phyloP scores from a whole-genome alignment of 2,329 filamentous ascomycete species.

The Colletotrichum eleusines region DNA sequence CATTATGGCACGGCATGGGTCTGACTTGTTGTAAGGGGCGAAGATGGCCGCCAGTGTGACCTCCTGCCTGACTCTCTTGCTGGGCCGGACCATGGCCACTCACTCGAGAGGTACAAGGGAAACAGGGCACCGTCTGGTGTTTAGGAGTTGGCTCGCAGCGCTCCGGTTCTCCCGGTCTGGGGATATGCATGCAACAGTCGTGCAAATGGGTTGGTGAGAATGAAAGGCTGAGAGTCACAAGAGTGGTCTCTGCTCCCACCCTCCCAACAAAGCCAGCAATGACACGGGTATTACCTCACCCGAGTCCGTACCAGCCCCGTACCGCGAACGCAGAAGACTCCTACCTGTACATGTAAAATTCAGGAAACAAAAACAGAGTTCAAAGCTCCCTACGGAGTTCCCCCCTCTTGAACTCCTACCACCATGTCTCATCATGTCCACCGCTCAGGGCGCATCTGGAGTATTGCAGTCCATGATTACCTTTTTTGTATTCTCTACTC shows the following conservation, averaged over 20 bases:
- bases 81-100: constrained; percentile 22
- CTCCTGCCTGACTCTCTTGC: constrained; percentile 5
- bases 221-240: background rate
- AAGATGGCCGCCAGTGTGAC: constrained; percentile 11
- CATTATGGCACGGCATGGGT: constrained; percentile 32
- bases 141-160: background rate
- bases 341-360: background rate
- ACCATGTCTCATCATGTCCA: constrained; percentile 38
- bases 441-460: constrained; percentile 39
- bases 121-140: background rate
- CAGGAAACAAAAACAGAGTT: constrained; percentile 35
- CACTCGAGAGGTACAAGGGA: background rate
- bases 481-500: background rate
- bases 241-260: background rate
- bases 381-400: constrained; percentile 32
- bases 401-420: constrained; percentile 32
- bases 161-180: constrained; percentile 9
- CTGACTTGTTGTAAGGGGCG: constrained; percentile 24
- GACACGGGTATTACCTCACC: constrained; percentile 11
- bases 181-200: constrained; percentile 22
- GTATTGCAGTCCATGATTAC: constrained; percentile 23
- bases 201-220: constrained; percentile 10
- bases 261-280: no score
- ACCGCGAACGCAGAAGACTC: background rate
- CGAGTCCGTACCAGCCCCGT: background rate